Conservation (phyloP, 257 asterid species). For the Catharanthus roseus region DNA sequence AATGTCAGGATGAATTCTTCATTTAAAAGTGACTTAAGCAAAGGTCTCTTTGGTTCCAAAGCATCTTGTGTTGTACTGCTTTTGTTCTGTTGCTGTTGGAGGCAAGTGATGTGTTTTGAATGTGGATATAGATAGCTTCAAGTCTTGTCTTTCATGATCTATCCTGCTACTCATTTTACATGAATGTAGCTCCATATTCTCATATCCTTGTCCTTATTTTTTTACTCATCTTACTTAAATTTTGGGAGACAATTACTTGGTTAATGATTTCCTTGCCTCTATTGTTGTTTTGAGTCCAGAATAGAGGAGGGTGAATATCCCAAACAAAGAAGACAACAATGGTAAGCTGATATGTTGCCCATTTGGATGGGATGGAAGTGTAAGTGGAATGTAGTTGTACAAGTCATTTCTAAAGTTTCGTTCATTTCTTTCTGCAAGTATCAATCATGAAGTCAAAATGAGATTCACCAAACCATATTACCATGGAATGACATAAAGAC, state of each 20-base stretch:
- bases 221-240: too few species aligned
- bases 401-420: neutral
- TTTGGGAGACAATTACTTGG: too few species aligned
- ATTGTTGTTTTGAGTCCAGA: too few species aligned
- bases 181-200: slow-evolving; percentile 14
- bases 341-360: neutral
- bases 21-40: slow-evolving; percentile 22
- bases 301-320: too few species aligned
- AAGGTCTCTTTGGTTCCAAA: slow-evolving; percentile 19
- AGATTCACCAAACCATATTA: neutral
- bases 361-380: neutral
- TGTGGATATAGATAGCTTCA: slow-evolving; percentile 26
- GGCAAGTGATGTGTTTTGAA: slow-evolving; percentile 21
- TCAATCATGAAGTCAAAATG: neutral
- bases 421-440: neutral
- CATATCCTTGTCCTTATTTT: neutral
- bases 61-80: slow-evolving; percentile 20
- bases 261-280: too few species aligned
- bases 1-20: slow-evolving; percentile 17
- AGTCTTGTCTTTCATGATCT: slow-evolving; percentile 24
- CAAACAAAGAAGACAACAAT: neutral
- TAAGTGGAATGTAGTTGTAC: neutral
- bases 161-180: neutral
- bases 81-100: slow-evolving; percentile 21
- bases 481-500: neutral